Evolutionary conservation across 2,329 filamentous ascomycete species (phyloP).

Genomic region (Fusarium protoensiforme): DNA sequence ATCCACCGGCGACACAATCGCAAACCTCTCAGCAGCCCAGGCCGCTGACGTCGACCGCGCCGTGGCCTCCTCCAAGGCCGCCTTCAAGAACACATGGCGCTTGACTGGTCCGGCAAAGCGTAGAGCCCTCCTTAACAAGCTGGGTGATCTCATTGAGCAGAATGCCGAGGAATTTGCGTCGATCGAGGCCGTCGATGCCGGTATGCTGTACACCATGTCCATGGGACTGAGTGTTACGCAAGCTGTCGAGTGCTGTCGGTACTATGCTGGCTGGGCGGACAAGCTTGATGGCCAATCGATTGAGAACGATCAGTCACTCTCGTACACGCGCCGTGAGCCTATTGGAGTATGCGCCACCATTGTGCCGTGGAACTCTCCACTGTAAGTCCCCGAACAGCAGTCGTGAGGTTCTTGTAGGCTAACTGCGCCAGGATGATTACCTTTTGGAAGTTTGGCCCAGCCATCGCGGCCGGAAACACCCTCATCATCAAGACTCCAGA

Average conservation of each 20-base stretch:
- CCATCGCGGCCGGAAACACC: constrained; percentile 69
- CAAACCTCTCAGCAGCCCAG: constrained; percentile 2
- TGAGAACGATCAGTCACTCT: background rate
- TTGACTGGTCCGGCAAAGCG: background rate
- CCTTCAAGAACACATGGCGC: background rate
- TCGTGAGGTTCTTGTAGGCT: background rate
- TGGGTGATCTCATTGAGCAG: constrained; percentile 71
- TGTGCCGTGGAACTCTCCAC: constrained; percentile 81
- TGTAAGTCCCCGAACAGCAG: background rate
- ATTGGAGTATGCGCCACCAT: constrained; percentile 76
- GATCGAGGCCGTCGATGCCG: constrained; percentile 76
- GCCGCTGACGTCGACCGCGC: background rate
- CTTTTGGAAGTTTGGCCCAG: constrained; percentile 71
- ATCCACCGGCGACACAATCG: background rate
- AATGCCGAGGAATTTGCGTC: constrained; percentile 54
- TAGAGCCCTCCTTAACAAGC: constrained; percentile 66
- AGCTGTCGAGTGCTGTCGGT: constrained; percentile 22
- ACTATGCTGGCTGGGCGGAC: constrained; percentile 19
- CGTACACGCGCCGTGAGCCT: constrained; percentile 64
- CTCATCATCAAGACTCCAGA: constrained; percentile 72
- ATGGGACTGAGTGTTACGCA: constrained; percentile 21
- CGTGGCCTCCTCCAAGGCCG: background rate
- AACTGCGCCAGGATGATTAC: constrained; percentile 19
- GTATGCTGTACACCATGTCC: constrained; percentile 35
- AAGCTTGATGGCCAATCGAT: constrained; percentile 10